phyloP scores from a whole-genome alignment of 2,329 filamentous ascomycete genomes.

The Hyphodiscus sp. region DNA sequence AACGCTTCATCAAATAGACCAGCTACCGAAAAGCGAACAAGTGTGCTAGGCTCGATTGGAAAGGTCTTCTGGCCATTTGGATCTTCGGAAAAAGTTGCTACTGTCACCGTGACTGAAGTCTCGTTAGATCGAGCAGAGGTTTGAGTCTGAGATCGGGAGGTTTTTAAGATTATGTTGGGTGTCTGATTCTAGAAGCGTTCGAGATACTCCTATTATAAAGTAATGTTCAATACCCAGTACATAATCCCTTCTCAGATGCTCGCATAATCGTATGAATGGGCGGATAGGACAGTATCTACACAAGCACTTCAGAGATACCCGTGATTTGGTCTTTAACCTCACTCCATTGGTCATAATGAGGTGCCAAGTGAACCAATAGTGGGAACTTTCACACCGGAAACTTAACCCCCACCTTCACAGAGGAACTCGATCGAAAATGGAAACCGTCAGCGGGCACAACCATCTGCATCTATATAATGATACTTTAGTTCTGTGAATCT shows the following conservation, averaged over 20 bases:
- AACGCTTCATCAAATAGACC: background rate
- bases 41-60: constrained; percentile 6
- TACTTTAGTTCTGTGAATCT: too few relatives aligned
- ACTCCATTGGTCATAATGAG: too few relatives aligned
- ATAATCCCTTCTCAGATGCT: background rate
- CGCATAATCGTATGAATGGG: too few relatives aligned
- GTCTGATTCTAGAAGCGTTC: background rate
- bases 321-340: too few relatives aligned
- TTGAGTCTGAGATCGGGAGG: background rate
- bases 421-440: too few relatives aligned
- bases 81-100: background rate
- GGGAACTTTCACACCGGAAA: too few relatives aligned
- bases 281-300: too few relatives aligned
- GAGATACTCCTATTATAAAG: background rate
- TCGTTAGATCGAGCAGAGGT: background rate
- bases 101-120: background rate
- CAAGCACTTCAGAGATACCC: too few relatives aligned
- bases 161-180: background rate
- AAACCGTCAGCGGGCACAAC: too few relatives aligned
- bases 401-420: too few relatives aligned
- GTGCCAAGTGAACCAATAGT: too few relatives aligned
- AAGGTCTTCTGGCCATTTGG: constrained; percentile 13
- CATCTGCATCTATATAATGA: too few relatives aligned
- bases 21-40: constrained; percentile 6
- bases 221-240: background rate